Percentiles rank a stretch among this genome's conserved stretches.
Evolutionary conservation across 192 early-diverging fungal genomes (phyloP).

Genomic region (Linnemannia zychae): DNA sequence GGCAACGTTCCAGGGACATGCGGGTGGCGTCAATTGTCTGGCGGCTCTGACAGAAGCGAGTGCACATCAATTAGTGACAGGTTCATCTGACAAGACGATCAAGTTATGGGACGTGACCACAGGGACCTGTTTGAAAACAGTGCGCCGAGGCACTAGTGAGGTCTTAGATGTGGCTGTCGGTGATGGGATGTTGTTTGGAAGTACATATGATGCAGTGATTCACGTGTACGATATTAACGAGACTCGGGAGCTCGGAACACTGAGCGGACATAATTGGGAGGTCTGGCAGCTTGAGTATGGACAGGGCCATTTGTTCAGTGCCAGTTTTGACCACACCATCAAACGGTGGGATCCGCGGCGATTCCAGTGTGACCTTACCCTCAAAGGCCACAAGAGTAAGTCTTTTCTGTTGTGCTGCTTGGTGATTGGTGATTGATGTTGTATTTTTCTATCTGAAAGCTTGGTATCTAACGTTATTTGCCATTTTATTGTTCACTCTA

Average conservation of each 20-base stretch:
- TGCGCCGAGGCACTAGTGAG: slow-evolving; percentile 60
- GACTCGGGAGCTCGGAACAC: slow-evolving; percentile 50
- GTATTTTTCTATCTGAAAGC: neutral
- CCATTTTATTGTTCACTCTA: neutral
- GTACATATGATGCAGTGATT: slow-evolving; percentile 70
- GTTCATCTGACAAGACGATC: slow-evolving; percentile 51
- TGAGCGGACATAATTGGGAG: slow-evolving; percentile 74
- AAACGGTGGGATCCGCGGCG: slow-evolving; percentile 62
- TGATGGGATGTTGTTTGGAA: slow-evolving; percentile 67
- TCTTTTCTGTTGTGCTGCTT: neutral
- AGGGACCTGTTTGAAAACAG: slow-evolving; percentile 58
- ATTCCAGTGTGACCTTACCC: slow-evolving; percentile 58
- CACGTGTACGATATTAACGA: slow-evolving; percentile 61
- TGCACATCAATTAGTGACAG: slow-evolving; percentile 35
- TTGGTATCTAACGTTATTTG: neutral
- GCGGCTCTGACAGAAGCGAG: slow-evolving; percentile 54
- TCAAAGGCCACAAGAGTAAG: slow-evolving; percentile 64
- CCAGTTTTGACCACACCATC: slow-evolving; percentile 65
- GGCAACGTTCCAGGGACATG: slow-evolving; percentile 66
- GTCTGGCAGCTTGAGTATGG: slow-evolving; percentile 71
- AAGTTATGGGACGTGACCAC: slow-evolving; percentile 68
- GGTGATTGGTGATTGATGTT: neutral
- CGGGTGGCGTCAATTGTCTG: slow-evolving; percentile 67
- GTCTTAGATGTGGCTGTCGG: slow-evolving; percentile 66
- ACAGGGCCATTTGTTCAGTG: slow-evolving; percentile 62